Base-by-base conservation (phyloP, 176 grass and related monocot genomes). In the Bothriochloa decipiens region DNA sequence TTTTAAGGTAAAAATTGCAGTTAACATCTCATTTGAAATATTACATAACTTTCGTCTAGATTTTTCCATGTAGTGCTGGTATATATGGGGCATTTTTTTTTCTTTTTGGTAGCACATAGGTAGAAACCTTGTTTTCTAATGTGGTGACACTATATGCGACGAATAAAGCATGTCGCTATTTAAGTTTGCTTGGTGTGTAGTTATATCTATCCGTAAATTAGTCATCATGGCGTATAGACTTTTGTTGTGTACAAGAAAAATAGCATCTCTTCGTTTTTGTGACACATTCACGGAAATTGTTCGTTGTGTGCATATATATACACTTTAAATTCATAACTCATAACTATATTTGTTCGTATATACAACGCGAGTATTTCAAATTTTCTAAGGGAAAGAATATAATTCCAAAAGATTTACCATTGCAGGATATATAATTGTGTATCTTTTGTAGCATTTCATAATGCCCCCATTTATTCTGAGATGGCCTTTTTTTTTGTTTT, bases 201-300 rank as follows among this genome's bases (percentile, higher is more conserved):
- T 69, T 81, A 26, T 49, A 26, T 4, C 3, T 66, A 86, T 11
- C 0, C n/a, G 2, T 43, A 42, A 53, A 65, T 67, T 49, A 57
- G 83, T 72, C 45, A 70, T 36, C 22, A 13, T 67, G 1, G 4
- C 11, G 3, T 46, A 66, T 45, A 50, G 5, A 86, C 8, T 82
- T 82, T 78, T 82, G 46, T 74, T 9, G n/a, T 73, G 5, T 0
- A 43, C 7, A 9, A 5, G 4, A 16, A 86, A 81, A 82, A 71
- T 28, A 65, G 45, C 6, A 50, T 20, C 1, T 20, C 3, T 9
- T 8, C 26, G 0, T 37, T 29, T 17, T 65, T 13, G 6, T 17
- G 1, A 3, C 1, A 1, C 4, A 11, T 65, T 2, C 8, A 18
- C 6, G 0, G 42, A 74, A 42, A 74, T 52, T 13, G 17, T 64